A percentile compares a stretch with the other conserved stretches of the same genome.
Evolutionary conservation across 2,329 filamentous ascomycete species (phyloP).

Genomic region (Aureobasidium sp.): DNA sequence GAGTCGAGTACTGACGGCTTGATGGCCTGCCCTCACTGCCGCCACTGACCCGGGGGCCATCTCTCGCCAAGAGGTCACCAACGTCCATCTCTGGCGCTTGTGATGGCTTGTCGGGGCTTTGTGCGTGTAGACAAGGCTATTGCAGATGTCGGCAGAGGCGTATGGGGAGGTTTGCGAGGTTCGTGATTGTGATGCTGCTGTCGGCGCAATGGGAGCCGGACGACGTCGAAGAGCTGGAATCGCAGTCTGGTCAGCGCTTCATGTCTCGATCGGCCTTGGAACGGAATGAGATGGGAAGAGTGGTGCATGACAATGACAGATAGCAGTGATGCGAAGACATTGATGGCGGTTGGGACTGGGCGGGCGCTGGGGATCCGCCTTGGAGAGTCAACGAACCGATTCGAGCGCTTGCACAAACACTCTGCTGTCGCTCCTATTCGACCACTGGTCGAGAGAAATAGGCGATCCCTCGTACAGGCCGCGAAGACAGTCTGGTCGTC

Average conservation of each 20-base stretch:
- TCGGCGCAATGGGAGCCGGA: conserved; percentile 26
- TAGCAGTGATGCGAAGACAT: conserved; percentile 4
- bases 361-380: conserved; percentile 11
- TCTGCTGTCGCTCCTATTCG: background rate
- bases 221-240: conserved; percentile 5
- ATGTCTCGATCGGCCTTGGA: background rate
- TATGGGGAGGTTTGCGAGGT: conserved; percentile 14
- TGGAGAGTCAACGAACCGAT: conserved; percentile 8
- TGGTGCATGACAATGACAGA: background rate
- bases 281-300: background rate
- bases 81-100: conserved; percentile 28
- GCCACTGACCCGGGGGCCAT: conserved; percentile 18
- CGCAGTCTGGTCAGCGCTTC: conserved; percentile 6
- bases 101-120: background rate
- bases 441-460: background rate
- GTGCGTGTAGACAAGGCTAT: conserved; percentile 3
- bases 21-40: conserved; percentile 25
- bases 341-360: conserved; percentile 16
- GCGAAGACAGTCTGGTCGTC: background rate
- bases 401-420: background rate
- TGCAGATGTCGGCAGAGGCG: background rate
- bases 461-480: background rate
- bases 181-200: conserved; percentile 22
- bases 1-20: conserved; percentile 30
- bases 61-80: conserved; percentile 28